phyloP scores from a whole-genome alignment of 2,329 filamentous ascomycete species.

The Cadophora malorum region DNA sequence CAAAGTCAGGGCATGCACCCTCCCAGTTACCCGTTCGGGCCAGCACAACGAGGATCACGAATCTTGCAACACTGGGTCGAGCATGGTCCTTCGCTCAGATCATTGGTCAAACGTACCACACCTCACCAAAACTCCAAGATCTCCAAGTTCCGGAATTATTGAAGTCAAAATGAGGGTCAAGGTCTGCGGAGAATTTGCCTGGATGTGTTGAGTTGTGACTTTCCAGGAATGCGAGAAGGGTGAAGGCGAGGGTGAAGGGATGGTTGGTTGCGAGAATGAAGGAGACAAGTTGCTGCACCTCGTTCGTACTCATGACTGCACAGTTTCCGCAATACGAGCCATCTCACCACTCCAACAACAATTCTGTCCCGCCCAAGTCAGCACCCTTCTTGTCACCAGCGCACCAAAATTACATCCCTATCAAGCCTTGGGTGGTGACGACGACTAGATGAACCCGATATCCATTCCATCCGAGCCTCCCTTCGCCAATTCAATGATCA shows the following conservation, averaged over 20 bases:
- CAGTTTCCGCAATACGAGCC: slow-evolving; percentile 8
- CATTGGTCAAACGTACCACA: slow-evolving; percentile 15
- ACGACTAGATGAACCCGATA: background rate
- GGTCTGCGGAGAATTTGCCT: background rate
- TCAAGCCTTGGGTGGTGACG: background rate
- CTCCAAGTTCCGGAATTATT: background rate
- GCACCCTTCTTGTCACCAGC: background rate
- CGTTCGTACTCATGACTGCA: slow-evolving; percentile 8
- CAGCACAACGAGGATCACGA: slow-evolving; percentile 8
- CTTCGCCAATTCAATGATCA: slow-evolving; percentile 5
- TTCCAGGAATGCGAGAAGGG: background rate
- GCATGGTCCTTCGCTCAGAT: background rate
- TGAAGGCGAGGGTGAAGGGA: background rate
- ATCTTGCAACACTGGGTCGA: slow-evolving; percentile 16
- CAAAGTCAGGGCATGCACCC: background rate
- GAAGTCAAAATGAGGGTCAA: background rate
- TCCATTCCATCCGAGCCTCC: background rate
- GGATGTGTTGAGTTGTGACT: background rate
- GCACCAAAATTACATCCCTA: background rate
- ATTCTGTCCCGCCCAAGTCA: background rate
- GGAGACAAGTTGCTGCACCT: background rate
- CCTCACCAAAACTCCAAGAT: slow-evolving; percentile 1
- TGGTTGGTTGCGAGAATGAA: background rate
- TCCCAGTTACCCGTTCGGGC: slow-evolving; percentile 10
- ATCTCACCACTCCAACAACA: background rate